Base-by-base conservation (phyloP, 768 basidiomycete genomes). In the Cubamyces sp. region DNA sequence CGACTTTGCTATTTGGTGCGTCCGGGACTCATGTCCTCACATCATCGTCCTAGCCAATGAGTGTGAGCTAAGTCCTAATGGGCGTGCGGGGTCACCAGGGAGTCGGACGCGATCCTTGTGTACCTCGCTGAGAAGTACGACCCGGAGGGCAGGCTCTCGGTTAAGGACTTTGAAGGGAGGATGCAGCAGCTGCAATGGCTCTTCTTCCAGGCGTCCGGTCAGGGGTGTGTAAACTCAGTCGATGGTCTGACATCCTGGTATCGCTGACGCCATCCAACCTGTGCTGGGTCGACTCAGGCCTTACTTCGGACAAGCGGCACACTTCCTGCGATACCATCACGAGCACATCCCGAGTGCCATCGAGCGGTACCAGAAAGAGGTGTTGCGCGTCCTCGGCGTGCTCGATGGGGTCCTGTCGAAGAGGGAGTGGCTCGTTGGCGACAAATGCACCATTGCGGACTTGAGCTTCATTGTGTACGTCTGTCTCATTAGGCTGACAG, bases 71-170 rank as follows among this genome's bases (percentile, higher is more conserved):
- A 8, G 19, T 5, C 30, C 47, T 34, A 14, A 19, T 7, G 2
- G 25, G 30, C 7, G 12, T 26, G 21, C 26, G 21, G n/a, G 15
- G 4, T 37, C 18, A 11, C 18, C 48, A 62, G 60, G 57, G 74
- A 75, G 61, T 64, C 69, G n/a, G 73, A 71, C 37, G 77, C 77
- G 49, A 77, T 81, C 60, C 54, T 79, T 37, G 59, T 75, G 3
- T 80, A 78, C 68, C 69, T 81, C 42, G 68, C 70, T 25, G 74
- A 77, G 61, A 69, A 73, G 52, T 80, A 79, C 62, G 81, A 82
- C 65, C 64, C 49, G 16, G 75, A 78, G 21, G 59, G 71, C 70
- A 76, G 76, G 68, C 4, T 68, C 50, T 55, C 52, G 0, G 25
- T 28, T 26, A 40, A 15, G 18, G 28, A 39, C 28, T 11, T 18